Evolutionary conservation across 371 early-diverging fungal genomes (phyloP), one percentile per base, ranked within the genome.

Genomic region (Saksenaea vasiformis): DNA sequence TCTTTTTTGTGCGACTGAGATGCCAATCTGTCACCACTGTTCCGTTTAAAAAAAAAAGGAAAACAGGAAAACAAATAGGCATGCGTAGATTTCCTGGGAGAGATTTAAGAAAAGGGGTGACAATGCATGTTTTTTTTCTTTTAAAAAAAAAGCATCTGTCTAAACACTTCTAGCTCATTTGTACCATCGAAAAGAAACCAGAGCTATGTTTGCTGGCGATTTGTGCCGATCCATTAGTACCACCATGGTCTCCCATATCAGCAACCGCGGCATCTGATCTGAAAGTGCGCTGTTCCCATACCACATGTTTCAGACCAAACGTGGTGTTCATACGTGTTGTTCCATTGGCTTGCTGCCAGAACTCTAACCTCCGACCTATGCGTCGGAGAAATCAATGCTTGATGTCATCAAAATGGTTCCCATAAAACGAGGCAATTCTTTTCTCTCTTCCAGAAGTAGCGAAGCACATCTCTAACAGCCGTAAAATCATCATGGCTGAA

Each of bases 401-500:
- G 51, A 22, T 47, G 51, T 47, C 51, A 19, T 17, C 51, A 22
- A 11, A 22, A 22, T 22, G 10, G 9, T 22, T 5, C 51, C 7
- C 10, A 10, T 19, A 19, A 47, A 22, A 47, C 10, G 22, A 47
- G 22, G 22, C 51, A n/a, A 5, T 47, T 10, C 3, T 11, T 11
- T 47, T 44, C 44, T 47, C 22, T 22, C 17, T 19, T 22, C 17
- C 11, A 5, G 22, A 47, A 22, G 27, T 22, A 47, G 8, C 51
- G 22, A 39, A n/a, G 15, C n/a, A 39, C 39, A n/a, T 58, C 36
- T 61, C 24, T 54, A 28, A 51, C 14, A 51, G n/a, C 47, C 27
- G 35, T 31, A 53, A 22, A 57, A 57, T 43, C 36, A 64, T 28
- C 34, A 92, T 93, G 93, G 80, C 85, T 36, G 92, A 91, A 78